phyloP scores from a whole-genome alignment of 2,329 filamentous ascomycete genomes.

The Cylindrodendrum hubeiense region DNA sequence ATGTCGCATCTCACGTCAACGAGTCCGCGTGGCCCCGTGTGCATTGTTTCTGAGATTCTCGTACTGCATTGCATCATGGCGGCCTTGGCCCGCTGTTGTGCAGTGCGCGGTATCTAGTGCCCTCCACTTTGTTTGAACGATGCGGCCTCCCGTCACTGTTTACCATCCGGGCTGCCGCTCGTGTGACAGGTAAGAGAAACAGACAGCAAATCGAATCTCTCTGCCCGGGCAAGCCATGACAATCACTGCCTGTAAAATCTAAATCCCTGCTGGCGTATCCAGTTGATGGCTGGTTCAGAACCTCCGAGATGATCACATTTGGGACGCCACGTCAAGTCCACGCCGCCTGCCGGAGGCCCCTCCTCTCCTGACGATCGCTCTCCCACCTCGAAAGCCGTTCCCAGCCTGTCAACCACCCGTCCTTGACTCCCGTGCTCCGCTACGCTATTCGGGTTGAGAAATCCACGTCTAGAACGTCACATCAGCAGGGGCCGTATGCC shows the following conservation, averaged over 20 bases:
- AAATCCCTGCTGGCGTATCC: background rate
- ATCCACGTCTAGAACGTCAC: slow-evolving; percentile 16
- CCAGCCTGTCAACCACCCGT: slow-evolving; percentile 19
- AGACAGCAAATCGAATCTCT: background rate
- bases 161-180: slow-evolving; percentile 1
- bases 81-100: slow-evolving; percentile 1
- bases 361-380: slow-evolving; percentile 43
- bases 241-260: background rate
- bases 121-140: slow-evolving; percentile 14
- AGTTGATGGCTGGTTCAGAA: slow-evolving; percentile 11
- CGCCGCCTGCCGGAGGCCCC: slow-evolving; percentile 35
- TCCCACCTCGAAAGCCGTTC: slow-evolving; percentile 27
- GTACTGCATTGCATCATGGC: slow-evolving; percentile 16
- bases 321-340: slow-evolving; percentile 27
- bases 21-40: slow-evolving; percentile 17
- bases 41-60: slow-evolving; percentile 20
- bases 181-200: slow-evolving; percentile 1
- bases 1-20: slow-evolving; percentile 30
- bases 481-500: slow-evolving; percentile 7
- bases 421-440: slow-evolving; percentile 19
- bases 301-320: slow-evolving; percentile 21
- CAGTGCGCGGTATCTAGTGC: background rate
- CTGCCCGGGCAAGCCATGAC: background rate
- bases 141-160: background rate
- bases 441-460: slow-evolving; percentile 30